Evolutionary conservation across 306 rosid genomes (phyloP).

Genomic region (Gynostemma pentaphyllum): DNA sequence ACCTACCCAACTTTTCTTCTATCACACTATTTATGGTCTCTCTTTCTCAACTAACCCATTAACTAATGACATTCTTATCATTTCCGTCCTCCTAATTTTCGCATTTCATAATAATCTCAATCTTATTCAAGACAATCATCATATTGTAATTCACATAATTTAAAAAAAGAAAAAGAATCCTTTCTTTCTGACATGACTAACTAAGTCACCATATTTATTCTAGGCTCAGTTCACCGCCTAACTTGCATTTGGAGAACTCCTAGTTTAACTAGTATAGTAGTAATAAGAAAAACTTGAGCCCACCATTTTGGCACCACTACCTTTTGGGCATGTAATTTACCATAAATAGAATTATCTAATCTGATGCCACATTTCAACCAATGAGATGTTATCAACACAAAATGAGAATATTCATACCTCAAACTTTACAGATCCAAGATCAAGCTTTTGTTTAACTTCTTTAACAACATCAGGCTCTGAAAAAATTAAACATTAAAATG

Average conservation of each 20-base stretch:
- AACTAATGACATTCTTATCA: too few relatives aligned
- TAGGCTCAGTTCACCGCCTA: not conserved
- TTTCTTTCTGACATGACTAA: not conserved
- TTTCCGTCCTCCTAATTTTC: not conserved
- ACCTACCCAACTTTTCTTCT: too few relatives aligned
- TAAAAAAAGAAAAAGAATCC: not conserved
- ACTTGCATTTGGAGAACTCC: not conserved
- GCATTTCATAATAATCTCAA: not conserved
- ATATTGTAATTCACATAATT: not conserved
- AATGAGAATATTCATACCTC: conserved; percentile 39
- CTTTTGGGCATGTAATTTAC: not conserved
- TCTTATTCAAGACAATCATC: not conserved
- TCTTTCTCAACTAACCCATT: too few relatives aligned
- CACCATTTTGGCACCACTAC: not conserved
- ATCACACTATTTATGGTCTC: too few relatives aligned
- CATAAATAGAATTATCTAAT: not conserved
- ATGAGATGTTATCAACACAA: not conserved
- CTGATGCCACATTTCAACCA: not conserved
- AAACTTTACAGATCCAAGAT: conserved; percentile 88
- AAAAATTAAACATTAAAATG: conserved; percentile 13
- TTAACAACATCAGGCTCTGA: conserved; percentile 91
- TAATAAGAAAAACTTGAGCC: not conserved
- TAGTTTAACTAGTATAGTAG: not conserved
- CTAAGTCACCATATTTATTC: not conserved
- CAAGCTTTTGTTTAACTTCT: conserved; percentile 95